These are phyloP conservation scores for Ascoidea rubescens DNA, from an alignment of 805 yeast genomes.

Conservation along the genomic window DNA sequence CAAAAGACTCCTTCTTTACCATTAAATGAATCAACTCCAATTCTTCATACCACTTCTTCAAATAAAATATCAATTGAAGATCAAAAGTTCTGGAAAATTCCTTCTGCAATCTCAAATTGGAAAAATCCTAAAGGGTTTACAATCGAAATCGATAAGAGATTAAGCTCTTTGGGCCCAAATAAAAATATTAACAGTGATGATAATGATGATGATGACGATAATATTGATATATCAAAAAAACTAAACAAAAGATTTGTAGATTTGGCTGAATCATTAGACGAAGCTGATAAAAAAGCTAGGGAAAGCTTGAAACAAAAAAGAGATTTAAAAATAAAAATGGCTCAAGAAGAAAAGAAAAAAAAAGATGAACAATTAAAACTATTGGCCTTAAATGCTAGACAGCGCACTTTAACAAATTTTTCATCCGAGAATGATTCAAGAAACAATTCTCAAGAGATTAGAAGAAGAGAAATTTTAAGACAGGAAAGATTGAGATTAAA, in stretches of 20 bases:
- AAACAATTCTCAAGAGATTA: constrained; percentile 4
- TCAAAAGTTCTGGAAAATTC: constrained; percentile 72
- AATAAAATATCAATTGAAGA: constrained; percentile 49
- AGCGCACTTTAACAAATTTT: too few species aligned
- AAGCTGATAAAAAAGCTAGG: constrained; percentile 50
- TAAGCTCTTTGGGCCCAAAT: constrained; percentile 39
- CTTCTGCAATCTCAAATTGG: constrained; percentile 90
- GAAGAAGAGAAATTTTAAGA: constrained; percentile 3
- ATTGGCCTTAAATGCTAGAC: constrained; percentile 35
- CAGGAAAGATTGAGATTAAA: constrained; percentile 17
- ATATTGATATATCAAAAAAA: constrained; percentile 23
- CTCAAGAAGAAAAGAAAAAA: constrained; percentile 33
- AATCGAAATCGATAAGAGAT: constrained; percentile 64
- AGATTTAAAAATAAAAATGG: constrained; percentile 31
- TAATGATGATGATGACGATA: constrained; percentile 14
- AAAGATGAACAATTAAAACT: constrained; percentile 36
- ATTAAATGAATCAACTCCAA: constrained; percentile 25
- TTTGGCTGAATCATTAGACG: constrained; percentile 58
- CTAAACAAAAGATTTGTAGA: constrained; percentile 30
- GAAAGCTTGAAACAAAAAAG: constrained; percentile 39
- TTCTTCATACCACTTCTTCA: constrained; percentile 50
- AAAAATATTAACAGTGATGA: constrained; percentile 18
- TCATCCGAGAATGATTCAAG: constrained; percentile 15
- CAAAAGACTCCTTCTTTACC: constrained; percentile 60
- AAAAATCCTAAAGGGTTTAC: constrained; percentile 87